These are phyloP conservation scores for Apiotrichum gamsii DNA, from an alignment of 1,284 basidiomycete species.

Conservation along the genomic window DNA sequence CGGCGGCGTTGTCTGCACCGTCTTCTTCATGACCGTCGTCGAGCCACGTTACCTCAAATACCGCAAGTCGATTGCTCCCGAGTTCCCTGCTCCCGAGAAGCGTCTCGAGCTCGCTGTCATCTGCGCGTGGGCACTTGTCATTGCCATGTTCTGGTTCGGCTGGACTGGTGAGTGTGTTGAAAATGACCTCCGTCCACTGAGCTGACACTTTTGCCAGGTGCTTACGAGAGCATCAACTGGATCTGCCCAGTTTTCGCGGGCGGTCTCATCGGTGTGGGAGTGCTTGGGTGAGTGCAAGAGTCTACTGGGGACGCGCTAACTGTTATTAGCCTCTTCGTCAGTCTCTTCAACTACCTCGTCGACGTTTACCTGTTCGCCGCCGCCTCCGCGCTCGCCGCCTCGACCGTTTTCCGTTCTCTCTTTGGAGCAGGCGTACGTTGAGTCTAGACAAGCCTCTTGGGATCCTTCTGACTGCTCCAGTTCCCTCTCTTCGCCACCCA, in stretches of 20 bases:
- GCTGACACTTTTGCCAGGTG: too few relatives aligned
- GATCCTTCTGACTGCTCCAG: background rate
- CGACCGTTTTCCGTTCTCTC: slow-evolving; percentile 50
- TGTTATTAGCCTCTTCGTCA: slow-evolving; percentile 59
- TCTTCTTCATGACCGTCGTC: slow-evolving; percentile 27
- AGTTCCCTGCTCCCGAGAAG: slow-evolving; percentile 29
- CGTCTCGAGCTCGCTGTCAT: slow-evolving; percentile 38
- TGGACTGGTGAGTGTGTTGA: too few relatives aligned
- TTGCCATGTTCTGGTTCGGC: slow-evolving; percentile 48
- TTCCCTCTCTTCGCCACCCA: slow-evolving; percentile 50
- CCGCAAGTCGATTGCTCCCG: slow-evolving; percentile 23
- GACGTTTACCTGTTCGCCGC: slow-evolving; percentile 53
- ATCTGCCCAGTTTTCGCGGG: slow-evolving; percentile 50
- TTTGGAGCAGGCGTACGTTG: slow-evolving; percentile 48
- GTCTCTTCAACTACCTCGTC: slow-evolving; percentile 50
- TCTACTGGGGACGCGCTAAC: too few relatives aligned
- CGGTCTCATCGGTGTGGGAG: slow-evolving; percentile 43
- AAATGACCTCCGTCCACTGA: too few relatives aligned
- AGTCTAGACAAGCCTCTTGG: too few relatives aligned
- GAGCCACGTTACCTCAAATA: slow-evolving; percentile 28
- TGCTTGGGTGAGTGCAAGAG: too few relatives aligned
- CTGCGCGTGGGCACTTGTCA: slow-evolving; percentile 47
- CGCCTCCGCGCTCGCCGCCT: slow-evolving; percentile 51
- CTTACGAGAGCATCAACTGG: slow-evolving; percentile 47
- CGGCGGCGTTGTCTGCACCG: slow-evolving; percentile 40